Conservation (phyloP, 306 rosid genomes). For the Comarum palustre region DNA sequence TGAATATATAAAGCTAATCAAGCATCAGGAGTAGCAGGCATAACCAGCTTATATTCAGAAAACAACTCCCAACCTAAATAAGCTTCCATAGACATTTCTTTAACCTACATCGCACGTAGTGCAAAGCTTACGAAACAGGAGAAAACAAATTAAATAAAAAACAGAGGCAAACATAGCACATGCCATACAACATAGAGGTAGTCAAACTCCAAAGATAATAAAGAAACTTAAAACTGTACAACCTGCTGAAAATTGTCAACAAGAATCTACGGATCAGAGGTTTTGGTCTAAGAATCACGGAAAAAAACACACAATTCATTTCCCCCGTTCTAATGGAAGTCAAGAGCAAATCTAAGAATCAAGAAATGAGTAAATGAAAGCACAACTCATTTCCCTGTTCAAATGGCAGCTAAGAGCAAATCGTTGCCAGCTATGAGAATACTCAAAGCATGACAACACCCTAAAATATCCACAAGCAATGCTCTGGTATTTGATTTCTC, state of each 20-base stretch:
- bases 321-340: slow-evolving; percentile 34
- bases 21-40: background rate
- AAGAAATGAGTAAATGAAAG: background rate
- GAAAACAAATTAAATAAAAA: too few relatives aligned
- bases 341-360: slow-evolving; percentile 25
- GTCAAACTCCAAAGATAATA: background rate
- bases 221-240: background rate
- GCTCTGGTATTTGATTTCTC: slow-evolving; percentile 2
- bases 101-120: background rate
- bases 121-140: background rate
- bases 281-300: background rate
- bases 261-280: slow-evolving; percentile 7
- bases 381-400: slow-evolving; percentile 21
- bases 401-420: slow-evolving; percentile 31
- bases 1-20: background rate
- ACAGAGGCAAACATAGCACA: background rate
- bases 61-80: background rate
- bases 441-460: slow-evolving; percentile 5
- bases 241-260: background rate
- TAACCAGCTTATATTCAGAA: background rate
- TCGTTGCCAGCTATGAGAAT: slow-evolving; percentile 13
- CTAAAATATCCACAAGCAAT: background rate
- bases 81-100: background rate
- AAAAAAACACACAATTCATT: background rate
- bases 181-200: background rate